Evolutionary conservation across 345 rosid genomes (phyloP), one percentile per base, ranked within the genome.

Genomic region (Arabidopsis suecica): DNA sequence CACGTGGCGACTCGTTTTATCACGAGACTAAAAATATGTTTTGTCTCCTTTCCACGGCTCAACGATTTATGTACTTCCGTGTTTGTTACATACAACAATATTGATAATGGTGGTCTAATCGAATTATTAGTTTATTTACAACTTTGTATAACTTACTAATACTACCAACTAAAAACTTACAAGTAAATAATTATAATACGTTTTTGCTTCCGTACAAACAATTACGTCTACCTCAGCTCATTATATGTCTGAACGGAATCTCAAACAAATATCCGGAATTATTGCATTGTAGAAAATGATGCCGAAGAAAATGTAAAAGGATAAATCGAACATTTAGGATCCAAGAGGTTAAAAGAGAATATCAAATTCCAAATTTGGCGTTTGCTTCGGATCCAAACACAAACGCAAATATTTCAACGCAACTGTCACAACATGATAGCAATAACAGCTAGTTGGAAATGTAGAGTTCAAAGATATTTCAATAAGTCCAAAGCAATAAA

Each of bases 221-320:
- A 28, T 4, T 56, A 71, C 54, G 61, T 70, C 66, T 33, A 57
- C 66, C 8, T 59, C 68, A 49, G 7, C 38, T 49, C 32, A 28
- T 41, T 28, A 12, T 9, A 16, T 57, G 77, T 78, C 77, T 72
- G 81, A 72, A 78, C 40, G 69, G 81, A 72, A 78, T 78, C 81
- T 72, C 65, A n/a, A 61, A 3, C 8, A 5, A 48, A 18, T n/a
- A 77, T 76, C 53, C 69, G 2, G 14, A 65, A 65, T 40, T 13
- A 28, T 28, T 28, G 32, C 32, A 28, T 28, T 28, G 32, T 28
- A 28, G 32, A 28, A 16, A 16, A 28, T 28, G 32, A 28, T 28
- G 28, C 28, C 1, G 9, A 0, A n/a, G 25, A 32, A 51, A 51
- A 13, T 8, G 34, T 16, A 40, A 40, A 40, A 3, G 12, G 12